Evolutionary conservation across 2,329 filamentous ascomycete genomes (phyloP), one percentile per base, ranked within the genome.

Genomic region (Fusarium acutatum): DNA sequence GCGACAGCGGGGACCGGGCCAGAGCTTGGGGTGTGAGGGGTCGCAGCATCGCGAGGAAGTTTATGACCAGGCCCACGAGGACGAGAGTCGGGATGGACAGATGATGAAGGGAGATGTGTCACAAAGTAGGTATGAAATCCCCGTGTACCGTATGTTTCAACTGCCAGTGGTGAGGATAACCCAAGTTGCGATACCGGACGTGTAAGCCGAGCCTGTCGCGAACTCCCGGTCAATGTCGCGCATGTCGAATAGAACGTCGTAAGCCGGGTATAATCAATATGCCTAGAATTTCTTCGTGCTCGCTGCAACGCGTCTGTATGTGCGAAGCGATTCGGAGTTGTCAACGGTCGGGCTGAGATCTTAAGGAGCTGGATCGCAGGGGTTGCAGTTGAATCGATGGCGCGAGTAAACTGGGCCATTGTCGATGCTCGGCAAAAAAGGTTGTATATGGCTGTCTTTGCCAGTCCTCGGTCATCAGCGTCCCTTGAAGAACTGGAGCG

Each of bases 91-190:
- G 96, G 96, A 77, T 98, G 94, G 49, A 97, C 88, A 7, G 95
- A 98, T 20, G 95, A 97, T 24, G 95, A 97, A 9, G 96, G 96
- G 4, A 99, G 89, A 81, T 98, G 94, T 14, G 96, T 97, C 67
- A 98, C 94, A 82, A 99, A 99, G 86, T 99, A 98, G 77, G 97
- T 95, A 85, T 98, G 95, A 82, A 98, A 98, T 71, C 83, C 82
- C 53, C 89, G 88, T 59, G 83, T 84, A 24, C 67, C 44, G 13
- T 69, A 37, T 44, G 63, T 58, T 49, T 73, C 65, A 56, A 47
- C 46, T 57, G 30, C 49, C 46, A 58, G 64, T 32, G 69, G 53
- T 50, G 64, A 67, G 37, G 53, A 41, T 52, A 32, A 52, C 49
- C n/a, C 52, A 54, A 58, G 30, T 35, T 56, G 60, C 47, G 34